Percentiles rank a stretch among this genome's conserved stretches.
Evolutionary conservation across 202 grass and related monocot species (phyloP).

Genomic region (Musa balbisiana): DNA sequence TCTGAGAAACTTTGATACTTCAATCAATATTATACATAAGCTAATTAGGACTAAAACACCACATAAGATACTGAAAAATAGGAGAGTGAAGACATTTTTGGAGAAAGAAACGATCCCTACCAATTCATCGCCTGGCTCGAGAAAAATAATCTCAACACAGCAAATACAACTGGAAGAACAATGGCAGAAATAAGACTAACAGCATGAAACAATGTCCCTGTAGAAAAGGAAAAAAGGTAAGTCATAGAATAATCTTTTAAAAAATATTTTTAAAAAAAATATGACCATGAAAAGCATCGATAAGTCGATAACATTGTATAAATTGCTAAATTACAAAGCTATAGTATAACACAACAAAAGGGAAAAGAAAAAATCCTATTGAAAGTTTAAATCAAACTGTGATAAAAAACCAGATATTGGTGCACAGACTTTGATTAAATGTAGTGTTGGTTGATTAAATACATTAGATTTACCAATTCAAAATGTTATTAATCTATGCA

Average conservation of each 20-base stretch:
- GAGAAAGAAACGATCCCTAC: constrained; percentile 39
- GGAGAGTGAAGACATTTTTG: neutral
- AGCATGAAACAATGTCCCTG: constrained; percentile 83
- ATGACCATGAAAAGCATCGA: neutral
- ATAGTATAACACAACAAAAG: neutral
- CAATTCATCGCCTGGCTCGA: constrained; percentile 95
- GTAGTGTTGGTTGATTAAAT: neutral
- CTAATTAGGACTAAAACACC: neutral
- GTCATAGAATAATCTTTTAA: neutral
- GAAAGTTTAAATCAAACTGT: too few relatives aligned
- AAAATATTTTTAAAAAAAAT: neutral
- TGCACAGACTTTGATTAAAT: too few relatives aligned
- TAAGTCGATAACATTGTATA: neutral
- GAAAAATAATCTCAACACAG: constrained; percentile 71
- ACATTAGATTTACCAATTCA: neutral
- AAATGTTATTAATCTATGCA: too few relatives aligned
- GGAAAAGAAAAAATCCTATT: too few relatives aligned
- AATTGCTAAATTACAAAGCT: neutral
- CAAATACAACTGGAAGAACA: constrained; percentile 59
- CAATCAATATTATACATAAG: neutral
- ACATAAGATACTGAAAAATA: constrained; percentile 10
- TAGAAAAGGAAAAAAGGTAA: neutral
- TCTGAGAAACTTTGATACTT: neutral
- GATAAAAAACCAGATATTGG: too few relatives aligned
- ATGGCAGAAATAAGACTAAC: constrained; percentile 69